A percentile compares a stretch with the other conserved stretches of the same genome.
Conservation (phyloP, 345 rosid genomes). For the Populus deltoides region DNA sequence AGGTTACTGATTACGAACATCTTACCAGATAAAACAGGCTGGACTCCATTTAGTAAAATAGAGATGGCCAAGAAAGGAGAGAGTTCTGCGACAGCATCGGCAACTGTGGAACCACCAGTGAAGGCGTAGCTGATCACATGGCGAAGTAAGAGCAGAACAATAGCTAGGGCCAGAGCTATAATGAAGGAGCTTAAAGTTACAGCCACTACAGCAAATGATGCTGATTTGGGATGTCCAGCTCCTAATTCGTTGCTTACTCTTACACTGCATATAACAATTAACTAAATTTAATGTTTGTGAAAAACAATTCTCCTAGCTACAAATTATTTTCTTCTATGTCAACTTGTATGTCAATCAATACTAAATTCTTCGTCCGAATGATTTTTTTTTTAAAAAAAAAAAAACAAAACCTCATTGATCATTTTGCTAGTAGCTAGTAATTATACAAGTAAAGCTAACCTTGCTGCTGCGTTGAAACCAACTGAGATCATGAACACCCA, state of each 20-base stretch:
- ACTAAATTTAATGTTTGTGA: too few species aligned
- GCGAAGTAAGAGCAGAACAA: slow-evolving; percentile 27
- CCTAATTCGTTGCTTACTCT: slow-evolving; percentile 48
- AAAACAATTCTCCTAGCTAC: too few species aligned
- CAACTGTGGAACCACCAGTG: slow-evolving; percentile 35
- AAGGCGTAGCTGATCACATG: slow-evolving; percentile 45
- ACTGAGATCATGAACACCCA: too few species aligned
- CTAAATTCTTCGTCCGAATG: too few species aligned
- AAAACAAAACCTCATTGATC: too few species aligned
- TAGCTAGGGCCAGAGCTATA: slow-evolving; percentile 30
- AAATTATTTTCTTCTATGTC: neutral
- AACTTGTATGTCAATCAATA: too few species aligned
- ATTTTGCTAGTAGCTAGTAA: too few species aligned
- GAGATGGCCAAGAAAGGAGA: slow-evolving; percentile 37
- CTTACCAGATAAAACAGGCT: slow-evolving; percentile 44
- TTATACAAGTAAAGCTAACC: neutral
- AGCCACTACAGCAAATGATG: slow-evolving; percentile 34
- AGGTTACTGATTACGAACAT: too few species aligned
- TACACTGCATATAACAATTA: slow-evolving; percentile 12
- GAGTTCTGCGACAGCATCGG: slow-evolving; percentile 41
- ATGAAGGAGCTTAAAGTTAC: slow-evolving; percentile 31
- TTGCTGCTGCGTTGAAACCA: too few species aligned
- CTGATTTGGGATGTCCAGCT: slow-evolving; percentile 43
- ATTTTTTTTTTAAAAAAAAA: too few species aligned
- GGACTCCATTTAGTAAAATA: slow-evolving; percentile 41